Percentiles rank a stretch among this genome's conserved stretches.
Evolutionary conservation across 2,329 filamentous ascomycete species (phyloP).

Genomic region (Penicillium sp.): DNA sequence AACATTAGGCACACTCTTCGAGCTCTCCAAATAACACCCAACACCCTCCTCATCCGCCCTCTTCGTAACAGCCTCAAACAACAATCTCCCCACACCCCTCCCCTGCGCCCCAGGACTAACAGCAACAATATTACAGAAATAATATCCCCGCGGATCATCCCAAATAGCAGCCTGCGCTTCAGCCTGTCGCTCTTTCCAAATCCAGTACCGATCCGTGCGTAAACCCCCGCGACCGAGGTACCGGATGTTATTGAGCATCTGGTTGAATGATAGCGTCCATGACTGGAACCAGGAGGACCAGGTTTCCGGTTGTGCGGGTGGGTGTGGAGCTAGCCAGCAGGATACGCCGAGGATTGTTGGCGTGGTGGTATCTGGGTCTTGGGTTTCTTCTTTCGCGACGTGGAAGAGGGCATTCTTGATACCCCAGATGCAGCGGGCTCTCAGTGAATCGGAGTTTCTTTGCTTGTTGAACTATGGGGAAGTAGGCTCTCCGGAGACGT

Average conservation of each 20-base stretch:
- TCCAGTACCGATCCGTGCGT: slow-evolving; percentile 64
- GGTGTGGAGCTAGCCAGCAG: slow-evolving; percentile 65
- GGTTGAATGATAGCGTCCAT: slow-evolving; percentile 62
- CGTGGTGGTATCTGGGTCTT: background rate
- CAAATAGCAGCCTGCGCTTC: slow-evolving; percentile 61
- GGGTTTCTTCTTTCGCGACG: slow-evolving; percentile 62
- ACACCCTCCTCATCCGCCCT: slow-evolving; percentile 61
- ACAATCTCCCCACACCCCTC: slow-evolving; percentile 59
- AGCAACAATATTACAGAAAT: slow-evolving; percentile 74
- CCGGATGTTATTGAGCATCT: slow-evolving; percentile 63
- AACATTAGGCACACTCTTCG: slow-evolving; percentile 64
- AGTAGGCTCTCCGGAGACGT: slow-evolving; percentile 10
- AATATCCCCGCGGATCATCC: slow-evolving; percentile 66
- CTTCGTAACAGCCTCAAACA: slow-evolving; percentile 63
- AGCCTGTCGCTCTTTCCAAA: slow-evolving; percentile 68
- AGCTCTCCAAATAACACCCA: slow-evolving; percentile 68
- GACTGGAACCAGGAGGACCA: slow-evolving; percentile 62
- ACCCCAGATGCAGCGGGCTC: slow-evolving; percentile 66
- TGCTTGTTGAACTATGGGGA: slow-evolving; percentile 52
- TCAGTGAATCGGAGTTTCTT: slow-evolving; percentile 61
- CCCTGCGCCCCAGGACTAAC: slow-evolving; percentile 65
- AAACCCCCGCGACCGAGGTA: slow-evolving; percentile 64
- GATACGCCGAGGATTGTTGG: slow-evolving; percentile 66
- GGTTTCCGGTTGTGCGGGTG: slow-evolving; percentile 49
- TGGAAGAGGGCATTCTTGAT: slow-evolving; percentile 70